Percentiles rank a stretch among this genome's conserved stretches.
phyloP scores from a whole-genome alignment of 306 rosid genomes.

The Spatholobus suberectus region DNA sequence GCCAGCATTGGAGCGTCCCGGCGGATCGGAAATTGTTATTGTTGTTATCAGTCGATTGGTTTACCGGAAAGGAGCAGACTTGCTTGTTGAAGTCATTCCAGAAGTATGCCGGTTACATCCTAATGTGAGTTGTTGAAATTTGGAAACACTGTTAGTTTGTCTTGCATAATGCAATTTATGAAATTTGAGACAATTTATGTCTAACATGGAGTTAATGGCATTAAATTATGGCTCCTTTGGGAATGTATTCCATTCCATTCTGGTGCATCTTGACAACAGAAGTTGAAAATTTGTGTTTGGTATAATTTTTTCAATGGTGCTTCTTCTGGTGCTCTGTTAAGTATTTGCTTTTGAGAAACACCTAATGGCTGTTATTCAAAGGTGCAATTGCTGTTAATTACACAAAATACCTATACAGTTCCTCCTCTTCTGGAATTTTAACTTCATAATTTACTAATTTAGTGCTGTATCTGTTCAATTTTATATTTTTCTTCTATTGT shows the following conservation, averaged over 20 bases:
- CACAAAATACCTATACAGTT: not conserved
- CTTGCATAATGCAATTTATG: not conserved
- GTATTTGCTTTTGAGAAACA: conserved; percentile 3
- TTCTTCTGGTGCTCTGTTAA: not conserved
- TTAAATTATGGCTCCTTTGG: not conserved
- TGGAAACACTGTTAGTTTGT: conserved; percentile 10
- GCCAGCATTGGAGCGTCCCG: conserved; percentile 67
- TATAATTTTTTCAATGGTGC: not conserved
- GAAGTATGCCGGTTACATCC: conserved; percentile 71
- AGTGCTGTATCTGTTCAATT: not conserved
- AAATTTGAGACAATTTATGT: not conserved
- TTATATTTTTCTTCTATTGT: not conserved
- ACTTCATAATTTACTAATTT: not conserved
- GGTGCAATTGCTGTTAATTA: not conserved
- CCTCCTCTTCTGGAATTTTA: not conserved
- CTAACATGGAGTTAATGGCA: not conserved
- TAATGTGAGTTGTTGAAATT: conserved; percentile 57
- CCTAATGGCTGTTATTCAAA: not conserved
- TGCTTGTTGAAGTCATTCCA: conserved; percentile 90
- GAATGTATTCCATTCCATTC: not conserved
- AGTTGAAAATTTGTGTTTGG: not conserved
- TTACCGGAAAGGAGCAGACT: conserved; percentile 83
- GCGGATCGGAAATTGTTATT: conserved; percentile 60
- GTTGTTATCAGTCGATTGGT: conserved; percentile 87
- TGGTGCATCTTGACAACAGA: conserved; percentile 1